Conservation (phyloP, 371 early-diverging fungal genomes). For the Lichtheimia hyalospora region DNA sequence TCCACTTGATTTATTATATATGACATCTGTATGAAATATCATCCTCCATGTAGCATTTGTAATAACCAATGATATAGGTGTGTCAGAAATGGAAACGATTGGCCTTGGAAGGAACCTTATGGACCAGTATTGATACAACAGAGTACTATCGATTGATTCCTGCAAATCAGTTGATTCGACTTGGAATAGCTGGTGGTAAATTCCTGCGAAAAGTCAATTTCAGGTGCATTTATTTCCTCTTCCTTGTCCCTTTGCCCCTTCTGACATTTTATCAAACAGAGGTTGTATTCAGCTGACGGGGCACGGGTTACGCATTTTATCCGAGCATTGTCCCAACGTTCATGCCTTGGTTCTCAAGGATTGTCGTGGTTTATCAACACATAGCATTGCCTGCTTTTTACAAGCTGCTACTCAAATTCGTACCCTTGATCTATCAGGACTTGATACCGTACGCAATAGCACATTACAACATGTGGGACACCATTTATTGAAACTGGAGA, state of each 20-base stretch:
- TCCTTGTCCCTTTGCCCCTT: background rate
- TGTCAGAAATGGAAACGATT: slow-evolving; percentile 48
- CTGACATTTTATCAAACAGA: slow-evolving; percentile 23
- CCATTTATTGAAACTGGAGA: slow-evolving; percentile 34
- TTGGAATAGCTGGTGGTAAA: slow-evolving; percentile 47
- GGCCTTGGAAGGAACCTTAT: slow-evolving; percentile 54
- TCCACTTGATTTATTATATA: background rate
- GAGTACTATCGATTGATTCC: slow-evolving; percentile 55
- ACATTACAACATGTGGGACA: slow-evolving; percentile 40
- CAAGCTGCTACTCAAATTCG: slow-evolving; percentile 30
- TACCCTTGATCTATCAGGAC: slow-evolving; percentile 49
- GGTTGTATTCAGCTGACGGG: slow-evolving; percentile 60
- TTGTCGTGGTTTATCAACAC: slow-evolving; percentile 48
- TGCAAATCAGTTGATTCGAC: slow-evolving; percentile 38
- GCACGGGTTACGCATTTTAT: slow-evolving; percentile 43
- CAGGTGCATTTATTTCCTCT: slow-evolving; percentile 31
- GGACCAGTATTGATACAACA: slow-evolving; percentile 47
- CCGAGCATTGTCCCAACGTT: slow-evolving; percentile 55
- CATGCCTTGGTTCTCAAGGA: slow-evolving; percentile 50
- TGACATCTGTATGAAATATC: no score
- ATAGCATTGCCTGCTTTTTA: slow-evolving; percentile 46
- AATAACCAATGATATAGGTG: no score
- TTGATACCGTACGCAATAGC: slow-evolving; percentile 45
- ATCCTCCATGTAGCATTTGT: no score
- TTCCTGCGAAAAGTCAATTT: slow-evolving; percentile 56